Conservation (phyloP, 192 early-diverging fungal species). For the Kappamyces sp. region DNA sequence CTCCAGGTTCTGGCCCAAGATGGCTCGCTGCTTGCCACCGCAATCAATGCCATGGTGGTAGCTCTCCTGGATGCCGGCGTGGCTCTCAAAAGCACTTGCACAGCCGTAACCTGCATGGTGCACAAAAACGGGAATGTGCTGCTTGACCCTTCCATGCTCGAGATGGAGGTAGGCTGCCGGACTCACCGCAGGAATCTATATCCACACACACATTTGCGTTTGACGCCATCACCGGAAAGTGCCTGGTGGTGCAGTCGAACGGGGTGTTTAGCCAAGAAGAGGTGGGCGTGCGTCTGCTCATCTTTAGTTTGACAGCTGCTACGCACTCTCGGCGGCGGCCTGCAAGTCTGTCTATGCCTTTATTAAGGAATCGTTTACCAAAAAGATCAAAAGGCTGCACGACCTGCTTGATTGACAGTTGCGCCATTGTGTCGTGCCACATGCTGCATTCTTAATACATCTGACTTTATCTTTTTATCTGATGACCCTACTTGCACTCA, state of each 20-base stretch:
- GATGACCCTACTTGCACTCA: too few relatives aligned
- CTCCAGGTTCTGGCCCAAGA: constrained; percentile 79
- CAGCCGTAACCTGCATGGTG: constrained; percentile 66
- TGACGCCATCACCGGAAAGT: constrained; percentile 40
- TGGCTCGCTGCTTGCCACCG: constrained; percentile 73
- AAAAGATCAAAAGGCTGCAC: constrained; percentile 37
- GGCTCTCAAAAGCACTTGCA: constrained; percentile 64
- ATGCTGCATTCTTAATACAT: too few relatives aligned
- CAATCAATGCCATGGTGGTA: constrained; percentile 76
- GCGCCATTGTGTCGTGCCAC: too few relatives aligned
- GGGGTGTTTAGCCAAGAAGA: constrained; percentile 67
- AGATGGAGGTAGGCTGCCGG: constrained; percentile 48
- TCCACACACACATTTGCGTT: constrained; percentile 87
- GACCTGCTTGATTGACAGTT: too few relatives aligned
- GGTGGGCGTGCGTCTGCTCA: constrained; percentile 23
- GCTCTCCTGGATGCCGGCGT: constrained; percentile 89
- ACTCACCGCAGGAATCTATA: constrained; percentile 33
- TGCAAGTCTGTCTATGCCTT: constrained; percentile 53
- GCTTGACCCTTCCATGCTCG: constrained; percentile 75
- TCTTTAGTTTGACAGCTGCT: constrained; percentile 32
- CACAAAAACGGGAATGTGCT: constrained; percentile 46
- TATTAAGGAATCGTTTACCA: constrained; percentile 57
- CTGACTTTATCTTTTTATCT: too few relatives aligned
- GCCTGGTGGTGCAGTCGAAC: constrained; percentile 63
- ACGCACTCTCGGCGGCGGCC: constrained; percentile 30